These are phyloP conservation scores for Celoporthe dispersa DNA, from an alignment of 2,329 filamentous ascomycete genomes.

Conservation along the genomic window DNA sequence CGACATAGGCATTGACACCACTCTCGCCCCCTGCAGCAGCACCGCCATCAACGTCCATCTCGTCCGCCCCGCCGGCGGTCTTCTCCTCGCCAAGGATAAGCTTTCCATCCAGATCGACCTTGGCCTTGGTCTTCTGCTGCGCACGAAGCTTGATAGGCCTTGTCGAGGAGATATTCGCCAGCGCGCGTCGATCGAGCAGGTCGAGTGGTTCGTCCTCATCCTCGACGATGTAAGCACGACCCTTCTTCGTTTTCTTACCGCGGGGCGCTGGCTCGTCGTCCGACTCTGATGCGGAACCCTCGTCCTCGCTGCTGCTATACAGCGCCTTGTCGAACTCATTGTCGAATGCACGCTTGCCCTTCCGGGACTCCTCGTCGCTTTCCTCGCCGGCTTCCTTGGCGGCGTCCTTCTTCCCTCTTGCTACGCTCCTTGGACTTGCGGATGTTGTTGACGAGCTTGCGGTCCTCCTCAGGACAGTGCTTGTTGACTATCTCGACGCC, in stretches of 20 bases:
- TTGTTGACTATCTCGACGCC: constrained; percentile 80
- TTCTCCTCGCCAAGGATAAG: constrained; percentile 70
- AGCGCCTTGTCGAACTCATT: constrained; percentile 97
- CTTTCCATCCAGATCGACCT: constrained; percentile 77
- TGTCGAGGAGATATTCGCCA: constrained; percentile 92
- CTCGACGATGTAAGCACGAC: constrained; percentile 85
- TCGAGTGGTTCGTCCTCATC: constrained; percentile 95
- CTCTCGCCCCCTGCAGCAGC: constrained; percentile 47
- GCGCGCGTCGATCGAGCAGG: constrained; percentile 83
- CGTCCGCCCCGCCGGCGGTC: constrained; percentile 39
- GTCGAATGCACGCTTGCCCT: constrained; percentile 67
- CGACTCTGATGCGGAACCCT: constrained; percentile 66
- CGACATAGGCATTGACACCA: constrained; percentile 71
- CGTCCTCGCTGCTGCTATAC: constrained; percentile 72
- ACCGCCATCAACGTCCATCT: constrained; percentile 61
- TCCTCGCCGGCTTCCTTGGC: constrained; percentile 60
- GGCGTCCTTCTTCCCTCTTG: constrained; percentile 85
- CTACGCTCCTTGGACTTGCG: constrained; percentile 90
- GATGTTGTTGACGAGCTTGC: constrained; percentile 91
- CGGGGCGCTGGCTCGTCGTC: constrained; percentile 42
- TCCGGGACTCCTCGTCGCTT: constrained; percentile 59
- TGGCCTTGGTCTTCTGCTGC: constrained; percentile 66
- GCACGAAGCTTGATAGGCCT: constrained; percentile 72
- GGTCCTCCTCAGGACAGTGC: constrained; percentile 82
- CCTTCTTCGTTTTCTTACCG: constrained; percentile 58